Conservation (phyloP, 169 alveolate genomes). For the Babesia sp. region DNA sequence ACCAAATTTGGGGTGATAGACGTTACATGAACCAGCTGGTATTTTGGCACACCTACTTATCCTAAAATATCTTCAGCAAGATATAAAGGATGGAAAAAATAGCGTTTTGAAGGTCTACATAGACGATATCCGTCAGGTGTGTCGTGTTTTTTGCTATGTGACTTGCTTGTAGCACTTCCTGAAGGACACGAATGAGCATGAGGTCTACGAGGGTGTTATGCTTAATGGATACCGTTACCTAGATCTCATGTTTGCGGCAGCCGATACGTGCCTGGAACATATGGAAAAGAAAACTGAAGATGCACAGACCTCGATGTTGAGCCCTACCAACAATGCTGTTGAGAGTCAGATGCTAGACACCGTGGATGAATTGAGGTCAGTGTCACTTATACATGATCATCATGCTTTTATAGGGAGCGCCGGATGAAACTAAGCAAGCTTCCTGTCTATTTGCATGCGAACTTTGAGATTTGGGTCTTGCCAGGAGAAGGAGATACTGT, state of each 20-base stretch:
- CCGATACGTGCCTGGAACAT: constrained; percentile 49
- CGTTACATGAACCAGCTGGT: constrained; percentile 67
- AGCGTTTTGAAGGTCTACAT: constrained; percentile 40
- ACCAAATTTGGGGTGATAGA: constrained; percentile 49
- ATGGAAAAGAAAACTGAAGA: constrained; percentile 16
- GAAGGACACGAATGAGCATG: constrained; percentile 56
- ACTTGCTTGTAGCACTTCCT: constrained; percentile 46
- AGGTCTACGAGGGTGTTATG: constrained; percentile 77
- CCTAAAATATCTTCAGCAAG: constrained; percentile 31
- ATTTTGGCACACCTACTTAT: neutral
- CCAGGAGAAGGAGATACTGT: constrained; percentile 76
- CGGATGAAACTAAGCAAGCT: constrained; percentile 81
- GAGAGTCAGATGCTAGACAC: constrained; percentile 2
- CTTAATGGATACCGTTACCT: constrained; percentile 73
- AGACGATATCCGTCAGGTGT: constrained; percentile 65
- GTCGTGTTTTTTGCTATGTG: neutral
- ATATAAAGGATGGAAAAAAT: constrained; percentile 31
- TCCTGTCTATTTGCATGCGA: constrained; percentile 66
- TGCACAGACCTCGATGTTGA: neutral
- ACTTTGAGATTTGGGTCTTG: constrained; percentile 70
- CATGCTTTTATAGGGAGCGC: constrained; percentile 57
- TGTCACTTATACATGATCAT: neutral
- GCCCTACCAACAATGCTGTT: neutral
- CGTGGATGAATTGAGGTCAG: constrained; percentile 27
- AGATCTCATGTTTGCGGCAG: constrained; percentile 74